phyloP scores from a whole-genome alignment of 768 basidiomycete genomes.

The Russula compacta region DNA sequence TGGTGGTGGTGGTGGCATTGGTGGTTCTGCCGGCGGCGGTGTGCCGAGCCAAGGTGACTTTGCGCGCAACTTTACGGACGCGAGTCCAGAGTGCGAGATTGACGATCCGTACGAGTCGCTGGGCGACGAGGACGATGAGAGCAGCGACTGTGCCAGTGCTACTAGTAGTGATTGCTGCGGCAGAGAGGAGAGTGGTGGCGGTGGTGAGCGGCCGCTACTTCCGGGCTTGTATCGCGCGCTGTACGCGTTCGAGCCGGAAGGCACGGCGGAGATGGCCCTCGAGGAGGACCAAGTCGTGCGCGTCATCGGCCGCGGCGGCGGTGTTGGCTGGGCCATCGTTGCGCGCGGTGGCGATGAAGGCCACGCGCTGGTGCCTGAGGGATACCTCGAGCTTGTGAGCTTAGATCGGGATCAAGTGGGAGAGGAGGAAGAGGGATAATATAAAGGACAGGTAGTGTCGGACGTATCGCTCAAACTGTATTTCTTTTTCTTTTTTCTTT shows the following conservation, averaged over 20 bases:
- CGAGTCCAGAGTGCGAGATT: conserved; percentile 25
- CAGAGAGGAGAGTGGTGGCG: conserved; percentile 22
- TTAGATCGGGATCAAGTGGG: conserved; percentile 24
- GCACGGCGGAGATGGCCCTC: conserved; percentile 74
- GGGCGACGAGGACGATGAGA: conserved; percentile 22
- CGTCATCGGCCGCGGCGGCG: conserved; percentile 67
- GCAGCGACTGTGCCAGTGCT: conserved; percentile 15
- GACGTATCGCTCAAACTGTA: not conserved
- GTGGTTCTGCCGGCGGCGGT: not conserved
- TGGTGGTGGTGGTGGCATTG: not conserved
- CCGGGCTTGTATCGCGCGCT: conserved; percentile 72
- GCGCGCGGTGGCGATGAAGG: conserved; percentile 34
- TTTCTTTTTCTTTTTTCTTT: not conserved
- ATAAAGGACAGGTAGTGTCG: not conserved
- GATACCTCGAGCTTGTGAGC: conserved; percentile 56
- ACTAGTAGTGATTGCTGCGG: conserved; percentile 16
- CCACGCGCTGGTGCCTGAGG: conserved; percentile 73
- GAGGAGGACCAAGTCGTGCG: conserved; percentile 68
- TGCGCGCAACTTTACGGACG: conserved; percentile 37
- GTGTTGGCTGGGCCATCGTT: conserved; percentile 75
- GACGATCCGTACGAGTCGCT: conserved; percentile 19
- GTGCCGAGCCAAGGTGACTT: conserved; percentile 38
- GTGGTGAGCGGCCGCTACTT: conserved; percentile 33
- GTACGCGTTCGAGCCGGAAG: conserved; percentile 73
- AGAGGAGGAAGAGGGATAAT: conserved; percentile 14